Evolutionary conservation across 805 yeast species (phyloP), one percentile per base, ranked within the genome.

Genomic region (Yarrowia sp.): DNA sequence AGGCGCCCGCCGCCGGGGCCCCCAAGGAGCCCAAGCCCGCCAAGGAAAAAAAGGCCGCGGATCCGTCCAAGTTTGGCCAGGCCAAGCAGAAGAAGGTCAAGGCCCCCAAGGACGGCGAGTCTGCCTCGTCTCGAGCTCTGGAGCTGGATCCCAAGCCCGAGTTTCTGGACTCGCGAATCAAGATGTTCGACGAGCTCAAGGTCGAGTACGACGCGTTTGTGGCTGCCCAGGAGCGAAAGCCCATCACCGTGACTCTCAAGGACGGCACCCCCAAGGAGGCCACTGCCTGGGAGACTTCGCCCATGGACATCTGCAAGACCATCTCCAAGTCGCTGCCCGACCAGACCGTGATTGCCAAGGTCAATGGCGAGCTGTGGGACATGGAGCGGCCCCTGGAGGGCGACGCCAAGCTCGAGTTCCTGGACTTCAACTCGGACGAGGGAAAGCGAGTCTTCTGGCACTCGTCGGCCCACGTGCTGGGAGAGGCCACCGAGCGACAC

Each of bases 401-500:
- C 70, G 83, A 85, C 70, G 78, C 81, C 35, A 78, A 76, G 66
- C 82, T 95, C 72, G 95, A 92, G 78, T 89, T 92, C 75, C 86
- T 92, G 77, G 98, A 93, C 77, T 95, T 95, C 75, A 97, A 92
- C 48, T 84, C 91, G 71, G 90, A 90, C n/a, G 98, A 93, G 76
- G 99, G 98, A 80, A 91, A 89, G 78, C 87, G 88, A 72, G 98
- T 94, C 43, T 95, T 95, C 82, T 95, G 99, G 99, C 99, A 95
- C 80, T 95, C 99, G 2, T 90, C 97, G 73, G 99, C 99, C 67
- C 99, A 95, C 81, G 94, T 95, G 68, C 83, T 95, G 74, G 99
- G 99, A 81, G 99, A 95, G 83, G 94, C 98, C 61, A 90, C 97
- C 83, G 99, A 95, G 82, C 89, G 97, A 79, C 95, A 92, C 79